Evolutionary conservation across 106 monocot species (phyloP), one percentile per base, ranked within the genome.

Genomic region (Platanthera guangdongensis): DNA sequence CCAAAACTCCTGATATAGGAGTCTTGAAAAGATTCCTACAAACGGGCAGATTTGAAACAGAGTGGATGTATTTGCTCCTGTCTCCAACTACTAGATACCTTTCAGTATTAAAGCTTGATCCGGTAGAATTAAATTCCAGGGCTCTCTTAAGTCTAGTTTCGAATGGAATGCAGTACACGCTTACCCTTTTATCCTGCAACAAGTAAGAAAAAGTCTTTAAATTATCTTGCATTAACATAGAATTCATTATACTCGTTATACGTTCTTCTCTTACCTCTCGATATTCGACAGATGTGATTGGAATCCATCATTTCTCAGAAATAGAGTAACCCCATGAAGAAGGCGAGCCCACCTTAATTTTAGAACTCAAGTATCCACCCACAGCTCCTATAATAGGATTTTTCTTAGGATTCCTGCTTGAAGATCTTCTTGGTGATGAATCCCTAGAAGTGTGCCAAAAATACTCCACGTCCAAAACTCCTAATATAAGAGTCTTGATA

Each of bases 391-490:
- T 13, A 5, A 92, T 89, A 21, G 95, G 89, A 28, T 82, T 86
- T 13, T 95, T 92, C 49, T 95, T 92, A 28, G 82, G 83, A 78
- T 79, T 87, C 50, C 75, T 78, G 32, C 80, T 84, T 0, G 87
- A 86, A 3, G 88, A 92, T 74, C 78, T 82, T 68, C 86, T 86
- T 0, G 92, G 89, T 25, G 90, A 90, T 10, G 87, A 80, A 2
- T 83, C 83, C 11, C 72, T 77, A 0, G 86, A 81, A 9, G 83
- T 79, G 8, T 82, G 78, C 75, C 88, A 88, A 47, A 95, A 57
- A 75, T 95, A 92, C 15, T 95, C 88, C 14, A 92, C 74, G n/a
- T 90, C 90, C 11, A 92, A 25, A 73, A 92, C 95, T n/a, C 95
- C 95, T 32, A 92, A 57, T 74, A 92, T 95, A 0, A 89, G 95